Base-by-base conservation (phyloP, 1,139 yeast genomes). In the Arxiozyma heterogenica region DNA sequence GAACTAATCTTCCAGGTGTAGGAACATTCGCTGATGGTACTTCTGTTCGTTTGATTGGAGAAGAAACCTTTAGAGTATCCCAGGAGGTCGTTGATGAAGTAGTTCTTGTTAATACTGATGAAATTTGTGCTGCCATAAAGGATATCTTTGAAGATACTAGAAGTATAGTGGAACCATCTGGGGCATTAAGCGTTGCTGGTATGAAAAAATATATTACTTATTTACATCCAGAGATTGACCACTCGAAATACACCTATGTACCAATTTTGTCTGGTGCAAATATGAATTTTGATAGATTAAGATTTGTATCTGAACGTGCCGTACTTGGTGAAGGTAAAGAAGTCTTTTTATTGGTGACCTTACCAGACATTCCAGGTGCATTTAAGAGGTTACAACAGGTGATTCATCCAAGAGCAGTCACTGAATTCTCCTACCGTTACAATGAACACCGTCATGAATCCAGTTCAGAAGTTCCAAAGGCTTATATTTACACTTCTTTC, bases 11-110 rank as follows among this genome's bases (percentile, higher is more conserved):
- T 56, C 73, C 76, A 41, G 75, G 78, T 34, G 98, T 91, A 11
- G 99, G 99, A n/a, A 75, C 86, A n/a, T 93, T 93, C 72, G 98
- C 98, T n/a, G 99, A 93, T 70, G 99, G 98, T 66, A 90, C 99
- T n/a, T 97, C 98, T 4, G 99, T 93, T 47, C 87, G 84, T 65
- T 71, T 85, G 15, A 77, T 90, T 39, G 99, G 99, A 54, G 86
- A 84, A 58, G 98, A 94, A 71, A 86, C 96, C 18, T 93, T 89
- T 78, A 78, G 95, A 64, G 77, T 91, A 23, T 83, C 93, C 61
- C 74, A 78, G 60, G 82, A 86, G 50, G 82, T 83, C 55, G 89
- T 93, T 11, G 98, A 94, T 67, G 98, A 91, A 59, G 84, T 93
- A 50, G 84, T 93, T 12, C 77, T 81, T 50, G 98, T 93, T 7